Conservation (phyloP, 176 grass and related monocot genomes). For the Chrysopogon serrulatus region DNA sequence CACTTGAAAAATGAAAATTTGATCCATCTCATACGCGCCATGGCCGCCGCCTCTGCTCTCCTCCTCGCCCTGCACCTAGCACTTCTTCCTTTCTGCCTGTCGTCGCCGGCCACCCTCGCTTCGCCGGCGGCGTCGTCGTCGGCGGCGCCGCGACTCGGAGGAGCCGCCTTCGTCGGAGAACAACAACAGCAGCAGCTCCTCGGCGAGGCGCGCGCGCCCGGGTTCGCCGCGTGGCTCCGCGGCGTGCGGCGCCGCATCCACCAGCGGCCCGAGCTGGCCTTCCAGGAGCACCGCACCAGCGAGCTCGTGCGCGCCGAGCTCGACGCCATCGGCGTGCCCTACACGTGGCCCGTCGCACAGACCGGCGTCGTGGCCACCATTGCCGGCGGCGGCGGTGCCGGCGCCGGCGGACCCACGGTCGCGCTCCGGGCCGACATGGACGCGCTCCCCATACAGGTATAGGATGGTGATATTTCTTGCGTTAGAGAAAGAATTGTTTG, state of each 20-base stretch:
- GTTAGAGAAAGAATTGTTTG: neutral
- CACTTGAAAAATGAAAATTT: no score
- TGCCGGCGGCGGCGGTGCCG: neutral
- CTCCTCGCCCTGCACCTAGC: neutral
- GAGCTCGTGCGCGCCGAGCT: constrained; percentile 54
- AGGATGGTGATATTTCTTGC: no score
- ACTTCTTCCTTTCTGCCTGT: neutral
- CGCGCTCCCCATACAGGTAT: constrained; percentile 61
- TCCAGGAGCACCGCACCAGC: constrained; percentile 50
- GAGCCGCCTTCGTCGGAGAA: neutral
- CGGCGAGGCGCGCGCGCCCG: constrained; percentile 2
- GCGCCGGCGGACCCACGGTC: constrained; percentile 39
- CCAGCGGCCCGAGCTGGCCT: constrained; percentile 60
- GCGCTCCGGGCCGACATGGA: constrained; percentile 78
- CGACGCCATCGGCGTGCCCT: constrained; percentile 34
- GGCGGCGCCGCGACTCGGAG: no score
- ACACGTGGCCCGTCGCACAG: constrained; percentile 39
- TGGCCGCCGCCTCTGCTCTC: neutral
- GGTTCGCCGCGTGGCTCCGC: constrained; percentile 45
- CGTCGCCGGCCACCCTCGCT: neutral
- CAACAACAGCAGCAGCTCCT: neutral
- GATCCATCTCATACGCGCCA: neutral
- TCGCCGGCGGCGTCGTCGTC: no score
- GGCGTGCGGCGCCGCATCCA: constrained; percentile 43
- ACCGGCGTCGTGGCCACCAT: constrained; percentile 59